phyloP scores from a whole-genome alignment of 129 eudicot genomes.

The Flaveria ramosissima region DNA sequence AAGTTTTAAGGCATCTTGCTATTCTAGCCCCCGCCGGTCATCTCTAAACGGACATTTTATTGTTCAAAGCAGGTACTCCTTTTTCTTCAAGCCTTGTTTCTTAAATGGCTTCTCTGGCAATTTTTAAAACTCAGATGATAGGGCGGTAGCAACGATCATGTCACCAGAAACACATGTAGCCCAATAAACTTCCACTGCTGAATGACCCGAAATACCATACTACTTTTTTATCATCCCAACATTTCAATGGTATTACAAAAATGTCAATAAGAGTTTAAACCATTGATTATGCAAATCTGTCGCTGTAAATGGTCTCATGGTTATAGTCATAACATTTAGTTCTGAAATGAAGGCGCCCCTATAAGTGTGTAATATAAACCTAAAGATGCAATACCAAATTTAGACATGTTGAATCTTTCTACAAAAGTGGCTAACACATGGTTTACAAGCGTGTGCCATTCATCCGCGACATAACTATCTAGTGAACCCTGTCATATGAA shows the following conservation, averaged over 20 bases:
- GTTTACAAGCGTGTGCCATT: neutral
- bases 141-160: neutral
- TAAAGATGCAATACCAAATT: neutral
- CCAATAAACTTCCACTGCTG: neutral
- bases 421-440: slow-evolving; percentile 2
- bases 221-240: neutral
- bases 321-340: neutral
- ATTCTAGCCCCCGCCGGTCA: too few relatives aligned
- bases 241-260: neutral
- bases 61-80: too few relatives aligned
- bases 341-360: too few relatives aligned
- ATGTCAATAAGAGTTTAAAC: too few relatives aligned
- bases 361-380: neutral
- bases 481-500: neutral
- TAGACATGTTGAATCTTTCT: neutral
- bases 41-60: too few relatives aligned
- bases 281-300: neutral
- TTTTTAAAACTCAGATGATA: neutral
- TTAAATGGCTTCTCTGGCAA: neutral
- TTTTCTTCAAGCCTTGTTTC: too few relatives aligned
- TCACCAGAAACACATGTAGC: neutral
- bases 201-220: neutral
- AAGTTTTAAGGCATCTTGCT: too few relatives aligned
- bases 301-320: neutral
- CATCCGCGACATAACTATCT: neutral